Evolutionary conservation across 768 basidiomycete genomes (phyloP).

Genomic region (Heimioporus sp.): DNA sequence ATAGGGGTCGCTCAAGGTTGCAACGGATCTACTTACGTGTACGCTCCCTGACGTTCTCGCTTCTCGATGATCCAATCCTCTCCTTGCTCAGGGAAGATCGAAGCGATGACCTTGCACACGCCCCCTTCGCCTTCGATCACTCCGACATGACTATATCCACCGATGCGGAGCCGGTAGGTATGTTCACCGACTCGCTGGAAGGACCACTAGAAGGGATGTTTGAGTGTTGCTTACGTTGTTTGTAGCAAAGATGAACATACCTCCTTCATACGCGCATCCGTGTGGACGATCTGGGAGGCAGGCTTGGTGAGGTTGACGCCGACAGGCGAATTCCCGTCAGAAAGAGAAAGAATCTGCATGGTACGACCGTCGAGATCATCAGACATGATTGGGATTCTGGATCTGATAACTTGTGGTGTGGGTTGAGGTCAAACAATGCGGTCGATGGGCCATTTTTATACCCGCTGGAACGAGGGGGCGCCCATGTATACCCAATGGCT

Average conservation of each 20-base stretch:
- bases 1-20: too few species aligned
- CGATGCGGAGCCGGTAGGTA: not conserved
- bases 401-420: not conserved
- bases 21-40: not conserved
- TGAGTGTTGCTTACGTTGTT: not conserved
- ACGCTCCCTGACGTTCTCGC: not conserved
- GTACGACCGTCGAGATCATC: not conserved
- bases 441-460: too few species aligned
- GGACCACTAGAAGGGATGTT: not conserved
- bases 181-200: not conserved
- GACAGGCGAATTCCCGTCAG: not conserved
- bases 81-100: not conserved
- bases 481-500: too few species aligned
- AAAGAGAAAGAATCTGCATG: not conserved
- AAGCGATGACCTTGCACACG: not conserved
- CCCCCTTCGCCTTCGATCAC: too few species aligned
- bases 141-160: not conserved
- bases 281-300: not conserved
- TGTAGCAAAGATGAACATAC: not conserved
- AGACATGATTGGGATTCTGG: not conserved
- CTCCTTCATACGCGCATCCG: fast-evolving
- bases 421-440: too few species aligned
- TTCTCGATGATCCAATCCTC: not conserved
- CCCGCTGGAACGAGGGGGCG: too few species aligned
- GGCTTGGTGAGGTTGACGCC: not conserved